phyloP scores from a whole-genome alignment of 2,329 filamentous ascomycete genomes.

The Monosporascus sp. region DNA sequence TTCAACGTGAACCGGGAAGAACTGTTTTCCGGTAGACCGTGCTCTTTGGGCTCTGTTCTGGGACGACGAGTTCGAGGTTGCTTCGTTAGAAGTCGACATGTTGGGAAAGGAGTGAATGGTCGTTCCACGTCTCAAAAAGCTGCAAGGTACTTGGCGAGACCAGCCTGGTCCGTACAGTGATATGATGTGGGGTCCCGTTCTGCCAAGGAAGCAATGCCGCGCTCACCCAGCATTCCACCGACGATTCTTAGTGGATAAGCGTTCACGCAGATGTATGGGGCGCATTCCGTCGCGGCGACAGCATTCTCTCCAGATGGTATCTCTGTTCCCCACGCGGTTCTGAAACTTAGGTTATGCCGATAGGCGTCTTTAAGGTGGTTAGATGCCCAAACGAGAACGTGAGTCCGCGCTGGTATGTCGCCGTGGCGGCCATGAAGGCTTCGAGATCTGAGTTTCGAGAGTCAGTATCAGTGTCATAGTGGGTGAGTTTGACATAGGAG shows the following conservation, averaged over 20 bases:
- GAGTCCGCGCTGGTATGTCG: conserved; percentile 5
- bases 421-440: conserved; percentile 5
- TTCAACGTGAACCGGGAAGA: neutral
- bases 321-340: neutral
- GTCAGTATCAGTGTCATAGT: neutral
- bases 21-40: conserved; percentile 1
- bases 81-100: conserved; percentile 1
- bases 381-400: conserved; percentile 9
- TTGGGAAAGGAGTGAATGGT: conserved; percentile 5
- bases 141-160: neutral
- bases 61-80: conserved; percentile 8
- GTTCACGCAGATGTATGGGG: conserved; percentile 17
- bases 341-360: conserved; percentile 6
- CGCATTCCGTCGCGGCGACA: conserved; percentile 18
- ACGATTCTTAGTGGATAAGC: conserved; percentile 10
- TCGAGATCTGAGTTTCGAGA: neutral
- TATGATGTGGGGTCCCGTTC: conserved; percentile 7
- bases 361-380: conserved; percentile 7
- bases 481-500: conserved; percentile 8
- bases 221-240: conserved; percentile 4
- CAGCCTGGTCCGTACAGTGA: neutral
- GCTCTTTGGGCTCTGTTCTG: neutral
- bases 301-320: conserved; percentile 8
- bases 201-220: conserved; percentile 8
- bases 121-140: conserved; percentile 10